Conservation (phyloP, 768 basidiomycete species). For the Boletus pseudo-olivaceus region DNA sequence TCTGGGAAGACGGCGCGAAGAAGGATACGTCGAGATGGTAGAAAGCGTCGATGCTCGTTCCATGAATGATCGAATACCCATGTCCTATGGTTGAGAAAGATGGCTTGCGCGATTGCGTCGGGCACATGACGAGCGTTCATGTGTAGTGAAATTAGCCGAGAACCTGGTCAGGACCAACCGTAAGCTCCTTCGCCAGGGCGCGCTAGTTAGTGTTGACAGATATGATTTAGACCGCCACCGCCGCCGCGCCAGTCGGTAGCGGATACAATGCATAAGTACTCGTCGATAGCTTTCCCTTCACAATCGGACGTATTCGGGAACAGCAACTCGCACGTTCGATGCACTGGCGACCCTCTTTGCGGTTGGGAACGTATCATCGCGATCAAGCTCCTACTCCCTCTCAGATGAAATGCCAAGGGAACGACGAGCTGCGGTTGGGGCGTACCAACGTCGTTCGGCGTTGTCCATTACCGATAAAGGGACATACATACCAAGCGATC, state of each 20-base stretch:
- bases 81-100: background rate
- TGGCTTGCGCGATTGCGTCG: background rate
- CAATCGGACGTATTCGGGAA: background rate
- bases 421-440: background rate
- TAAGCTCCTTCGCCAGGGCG: slow-evolving; percentile 1
- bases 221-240: slow-evolving; percentile 6
- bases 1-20: slow-evolving; percentile 5
- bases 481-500: background rate
- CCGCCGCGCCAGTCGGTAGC: background rate
- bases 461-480: slow-evolving; percentile 4
- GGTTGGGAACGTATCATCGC: background rate
- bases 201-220: slow-evolving; percentile 1
- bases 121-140: background rate
- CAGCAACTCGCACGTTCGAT: background rate
- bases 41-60: background rate
- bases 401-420: background rate
- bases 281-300: background rate
- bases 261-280: no score
- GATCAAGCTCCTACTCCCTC: background rate
- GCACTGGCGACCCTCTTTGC: background rate
- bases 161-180: no score
- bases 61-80: background rate
- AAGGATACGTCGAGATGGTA: slow-evolving; percentile 1
- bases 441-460: background rate
- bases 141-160: background rate